Evolutionary conservation across 2,329 filamentous ascomycete genomes (phyloP), one percentile per base, ranked within the genome.

Genomic region (Trichothecium roseum): DNA sequence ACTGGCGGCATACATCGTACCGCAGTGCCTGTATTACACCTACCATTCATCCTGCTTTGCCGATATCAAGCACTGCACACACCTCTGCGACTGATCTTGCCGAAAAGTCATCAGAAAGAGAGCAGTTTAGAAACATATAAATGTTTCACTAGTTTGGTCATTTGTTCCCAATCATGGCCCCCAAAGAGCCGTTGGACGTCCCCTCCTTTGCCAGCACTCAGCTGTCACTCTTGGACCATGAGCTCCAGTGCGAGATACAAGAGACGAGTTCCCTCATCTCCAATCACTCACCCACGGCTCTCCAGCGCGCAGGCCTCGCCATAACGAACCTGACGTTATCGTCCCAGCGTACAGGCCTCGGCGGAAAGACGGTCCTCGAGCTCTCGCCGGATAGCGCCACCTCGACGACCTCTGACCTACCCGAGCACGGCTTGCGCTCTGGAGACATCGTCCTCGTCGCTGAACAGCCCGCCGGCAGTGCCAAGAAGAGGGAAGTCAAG

Each of bases 331-430:
- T 96, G 8, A 63, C 74, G 22, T 64, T 94, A 24, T 66, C 72
- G 9, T 80, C 82, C 14, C 83, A 84, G 52, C 80, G 88, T 20
- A 98, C 91, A 0, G 91, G 91, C 0, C 68, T 95, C 27, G 91
- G 88, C 13, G 91, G 91, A n/a, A 84, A 86, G 44, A 86, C 84
- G 0, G 81, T 98, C 2, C 64, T 95, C 4, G 88, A 95, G 55
- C 75, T 98, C 2, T 62, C 63, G 13, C 65, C 76, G 0, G 89
- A 95, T 50, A 61, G 74, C n/a, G 83, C 86, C 1, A 72, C 81
- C 2, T 68, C 72, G 4, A 35, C 45, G 12, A 50, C 50, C 15
- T 58, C 64, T 1, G 74, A 77, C 42, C 62, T 89, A 15, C 78
- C 80, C 1, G 80, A 85, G 52, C 84, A 89, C 63, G 83, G 82